A percentile compares a stretch with the other conserved stretches of the same genome.
These are phyloP conservation scores for Climacium dendroides DNA, from an alignment of 225 moss, liverwort and hornwort species.

Conservation along the genomic window DNA sequence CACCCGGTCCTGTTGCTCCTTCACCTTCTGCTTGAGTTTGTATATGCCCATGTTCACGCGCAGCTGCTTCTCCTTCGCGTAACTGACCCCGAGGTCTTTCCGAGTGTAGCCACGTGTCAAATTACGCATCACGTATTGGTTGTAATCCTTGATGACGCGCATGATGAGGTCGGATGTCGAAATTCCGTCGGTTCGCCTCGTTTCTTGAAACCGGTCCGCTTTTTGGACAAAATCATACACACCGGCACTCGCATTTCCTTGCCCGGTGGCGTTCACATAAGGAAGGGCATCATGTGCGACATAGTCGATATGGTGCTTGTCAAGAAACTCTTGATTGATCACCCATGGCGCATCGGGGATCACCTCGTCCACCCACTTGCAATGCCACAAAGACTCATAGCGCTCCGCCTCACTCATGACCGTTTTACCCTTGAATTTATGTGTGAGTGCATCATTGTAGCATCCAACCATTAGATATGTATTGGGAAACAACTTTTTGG, in stretches of 20 bases:
- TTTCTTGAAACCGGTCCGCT: slow-evolving; percentile 59
- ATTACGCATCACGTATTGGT: slow-evolving; percentile 82
- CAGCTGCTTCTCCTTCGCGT: slow-evolving; percentile 76
- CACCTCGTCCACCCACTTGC: slow-evolving; percentile 98
- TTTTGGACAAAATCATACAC: slow-evolving; percentile 68
- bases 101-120: slow-evolving; percentile 73
- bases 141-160: slow-evolving; percentile 76
- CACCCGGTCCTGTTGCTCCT: slow-evolving; percentile 71
- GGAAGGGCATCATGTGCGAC: slow-evolving; percentile 74
- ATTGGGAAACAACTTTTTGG: slow-evolving; percentile 72
- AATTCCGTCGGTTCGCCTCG: slow-evolving; percentile 47
- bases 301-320: slow-evolving; percentile 62
- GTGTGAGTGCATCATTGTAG: slow-evolving; percentile 48
- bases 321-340: slow-evolving; percentile 56
- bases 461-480: slow-evolving; percentile 67
- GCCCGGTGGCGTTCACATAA: slow-evolving; percentile 33
- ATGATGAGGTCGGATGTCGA: slow-evolving; percentile 84
- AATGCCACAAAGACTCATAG: slow-evolving; percentile 70
- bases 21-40: slow-evolving; percentile 66
- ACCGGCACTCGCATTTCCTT: slow-evolving; percentile 23
- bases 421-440: slow-evolving; percentile 66
- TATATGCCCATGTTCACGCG: slow-evolving; percentile 59
- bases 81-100: slow-evolving; percentile 79
- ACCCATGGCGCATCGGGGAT: slow-evolving; percentile 74
- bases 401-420: slow-evolving; percentile 73